A percentile compares a stretch with the other conserved stretches of the same genome.
Conservation (phyloP, 352 stramenopile species). For the Pythium utonaiense region DNA sequence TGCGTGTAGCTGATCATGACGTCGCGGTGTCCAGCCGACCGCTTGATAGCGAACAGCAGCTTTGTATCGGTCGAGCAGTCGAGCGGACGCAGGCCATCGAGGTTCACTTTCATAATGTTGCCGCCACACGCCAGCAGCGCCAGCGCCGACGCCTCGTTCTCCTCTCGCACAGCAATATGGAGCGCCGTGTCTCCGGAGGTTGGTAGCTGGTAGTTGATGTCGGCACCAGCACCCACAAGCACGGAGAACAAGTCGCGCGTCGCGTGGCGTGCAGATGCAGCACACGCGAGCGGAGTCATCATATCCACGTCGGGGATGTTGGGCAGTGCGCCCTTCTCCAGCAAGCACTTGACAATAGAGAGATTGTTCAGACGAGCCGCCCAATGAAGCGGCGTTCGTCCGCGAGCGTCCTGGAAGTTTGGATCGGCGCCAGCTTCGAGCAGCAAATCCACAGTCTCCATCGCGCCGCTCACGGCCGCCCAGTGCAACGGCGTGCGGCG, state of each 20-base stretch:
- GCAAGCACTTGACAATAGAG: constrained; percentile 45
- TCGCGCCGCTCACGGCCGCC: constrained; percentile 62
- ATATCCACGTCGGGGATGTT: constrained; percentile 51
- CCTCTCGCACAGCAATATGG: constrained; percentile 62
- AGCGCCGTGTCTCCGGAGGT: constrained; percentile 67
- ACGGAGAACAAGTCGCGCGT: constrained; percentile 49
- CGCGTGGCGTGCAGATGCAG: constrained; percentile 39
- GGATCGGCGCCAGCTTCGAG: constrained; percentile 59
- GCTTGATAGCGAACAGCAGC: constrained; percentile 80
- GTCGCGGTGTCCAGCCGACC: constrained; percentile 67
- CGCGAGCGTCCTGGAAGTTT: constrained; percentile 72
- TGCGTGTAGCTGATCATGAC: constrained; percentile 90
- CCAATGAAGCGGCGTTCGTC: constrained; percentile 76
- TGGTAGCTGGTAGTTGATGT: constrained; percentile 71
- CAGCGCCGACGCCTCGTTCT: constrained; percentile 64
- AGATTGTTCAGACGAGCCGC: constrained; percentile 58
- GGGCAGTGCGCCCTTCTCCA: constrained; percentile 36
- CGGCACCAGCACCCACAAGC: constrained; percentile 49
- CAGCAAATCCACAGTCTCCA: constrained; percentile 59
- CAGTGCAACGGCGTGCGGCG: constrained; percentile 76
- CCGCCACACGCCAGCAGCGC: constrained; percentile 65
- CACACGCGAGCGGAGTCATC: constrained; percentile 72
- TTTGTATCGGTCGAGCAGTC: constrained; percentile 79
- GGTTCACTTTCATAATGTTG: constrained; percentile 75
- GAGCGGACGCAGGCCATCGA: constrained; percentile 56